Base-by-base conservation (phyloP, 805 yeast genomes). In the Maudiozyma barnettii region DNA sequence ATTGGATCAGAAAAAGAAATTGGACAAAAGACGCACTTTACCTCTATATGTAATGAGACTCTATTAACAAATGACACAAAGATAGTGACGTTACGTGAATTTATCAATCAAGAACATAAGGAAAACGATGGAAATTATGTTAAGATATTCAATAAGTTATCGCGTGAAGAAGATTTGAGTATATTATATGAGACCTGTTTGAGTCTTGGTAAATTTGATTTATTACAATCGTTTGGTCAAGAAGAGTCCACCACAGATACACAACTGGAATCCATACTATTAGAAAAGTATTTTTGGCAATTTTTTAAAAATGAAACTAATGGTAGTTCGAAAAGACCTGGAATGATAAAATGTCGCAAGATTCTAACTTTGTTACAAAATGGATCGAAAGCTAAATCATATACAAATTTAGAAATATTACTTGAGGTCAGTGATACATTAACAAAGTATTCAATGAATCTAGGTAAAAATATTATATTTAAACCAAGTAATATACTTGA, bases 271-370 rank as follows among this genome's bases (percentile, higher is more conserved):
- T 39, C 49, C 14, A 54, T 51, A 10, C 18, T 46, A 1, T 47
- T 67, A 7, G 53, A 59, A 14, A 59, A 60, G 35, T 59, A 63
- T 50, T 73, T 73, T 46, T 69, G 76, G 70, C 61, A 63, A 31
- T 69, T 68, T 46, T 73, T 67, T 52, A 72, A 73, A 43, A 57
- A 55, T 31, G 75, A 77, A 0, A 56, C 75, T 1, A 72, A 68
- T 52, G 73, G 76, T 5, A 60, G 65, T 22, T 56, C 58, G 23
- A 53, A 63, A 4, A 58, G 71, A 45, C 74, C 74, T 5, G 69
- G 68, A 19, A 61, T 74, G 59, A 58, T 56, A 29, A 67, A 67
- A 36, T 75, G 75, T 0, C 51, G 56, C 20, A 58, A 54, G 44
- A 56, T 63, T 0, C 49, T 67, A 13, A 44, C 53, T 0, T 45